These are phyloP conservation scores for Phytophthora sansomeana DNA, from an alignment of 352 stramenopile genomes.

Conservation along the genomic window DNA sequence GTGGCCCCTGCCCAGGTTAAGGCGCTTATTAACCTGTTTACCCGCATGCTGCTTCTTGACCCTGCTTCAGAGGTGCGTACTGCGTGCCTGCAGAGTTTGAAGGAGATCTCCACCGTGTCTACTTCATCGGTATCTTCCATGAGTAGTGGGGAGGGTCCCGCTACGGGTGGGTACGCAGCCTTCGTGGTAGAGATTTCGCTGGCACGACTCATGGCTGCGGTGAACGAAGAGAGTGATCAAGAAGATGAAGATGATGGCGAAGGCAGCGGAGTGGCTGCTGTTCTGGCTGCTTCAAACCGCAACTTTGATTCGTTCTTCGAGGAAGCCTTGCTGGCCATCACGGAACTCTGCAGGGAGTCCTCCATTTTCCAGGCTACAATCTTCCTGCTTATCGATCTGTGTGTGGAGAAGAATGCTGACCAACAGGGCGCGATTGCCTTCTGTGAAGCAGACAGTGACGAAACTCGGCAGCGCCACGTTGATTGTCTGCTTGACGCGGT, in stretches of 20 bases:
- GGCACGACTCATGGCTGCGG: conserved; percentile 69
- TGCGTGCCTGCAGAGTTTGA: conserved; percentile 74
- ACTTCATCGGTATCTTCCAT: conserved; percentile 16
- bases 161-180: conserved; percentile 64
- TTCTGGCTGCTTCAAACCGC: conserved; percentile 62
- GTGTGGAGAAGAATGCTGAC: conserved; percentile 39
- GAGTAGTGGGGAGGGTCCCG: conserved; percentile 24
- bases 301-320: conserved; percentile 72
- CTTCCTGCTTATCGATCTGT: conserved; percentile 74
- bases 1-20: conserved; percentile 70
- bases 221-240: conserved; percentile 43
- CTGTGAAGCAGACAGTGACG: conserved; percentile 40
- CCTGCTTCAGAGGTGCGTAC: conserved; percentile 63
- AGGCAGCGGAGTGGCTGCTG: conserved; percentile 32
- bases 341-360: conserved; percentile 72
- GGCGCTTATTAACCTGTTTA: conserved; percentile 80
- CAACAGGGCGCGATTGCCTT: conserved; percentile 39
- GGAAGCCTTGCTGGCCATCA: conserved; percentile 76
- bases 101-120: conserved; percentile 77
- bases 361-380: conserved; percentile 86
- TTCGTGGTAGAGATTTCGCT: conserved; percentile 84
- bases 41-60: conserved; percentile 72
- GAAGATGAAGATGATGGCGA: conserved; percentile 45
- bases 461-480: conserved; percentile 46
- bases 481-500: conserved; percentile 71